Evolutionary conservation across 1,284 basidiomycete species (phyloP).

Genomic region (Golubevia sp.): DNA sequence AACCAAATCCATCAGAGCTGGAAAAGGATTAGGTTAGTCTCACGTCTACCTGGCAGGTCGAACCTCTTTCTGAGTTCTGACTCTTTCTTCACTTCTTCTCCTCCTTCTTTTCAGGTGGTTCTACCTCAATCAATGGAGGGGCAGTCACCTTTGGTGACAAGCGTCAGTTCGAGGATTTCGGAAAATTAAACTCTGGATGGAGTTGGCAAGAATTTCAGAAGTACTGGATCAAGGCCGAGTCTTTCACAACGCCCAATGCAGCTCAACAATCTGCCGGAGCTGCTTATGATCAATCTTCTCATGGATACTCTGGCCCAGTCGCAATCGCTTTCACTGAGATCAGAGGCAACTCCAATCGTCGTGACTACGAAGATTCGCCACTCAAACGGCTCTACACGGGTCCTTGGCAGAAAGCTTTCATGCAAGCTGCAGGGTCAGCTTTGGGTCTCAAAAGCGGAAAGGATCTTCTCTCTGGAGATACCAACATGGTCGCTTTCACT

Average conservation of each 20-base stretch:
- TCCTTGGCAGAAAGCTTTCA: slow-evolving; percentile 27
- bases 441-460: slow-evolving; percentile 21
- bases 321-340: slow-evolving; percentile 23
- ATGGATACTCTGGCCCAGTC: slow-evolving; percentile 32
- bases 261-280: slow-evolving; percentile 21
- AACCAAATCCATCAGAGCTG: slow-evolving; percentile 18
- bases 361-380: slow-evolving; percentile 3
- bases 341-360: not conserved
- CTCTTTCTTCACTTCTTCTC: not conserved
- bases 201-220: slow-evolving; percentile 21
- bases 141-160: slow-evolving; percentile 26
- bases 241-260: slow-evolving; percentile 25
- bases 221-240: slow-evolving; percentile 42
- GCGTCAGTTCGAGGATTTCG: slow-evolving; percentile 31
- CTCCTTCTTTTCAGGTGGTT: slow-evolving; percentile 14
- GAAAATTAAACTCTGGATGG: slow-evolving; percentile 18
- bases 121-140: slow-evolving; percentile 42
- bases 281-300: slow-evolving; percentile 19
- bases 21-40: slow-evolving; percentile 21
- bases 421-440: slow-evolving; percentile 14
- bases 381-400: slow-evolving; percentile 32
- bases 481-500: slow-evolving; percentile 27
- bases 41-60: not conserved
- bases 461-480: slow-evolving; percentile 29
- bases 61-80: not conserved